phyloP scores from a whole-genome alignment of 2,329 filamentous ascomycete species.

The Trichoderma guizhouense region DNA sequence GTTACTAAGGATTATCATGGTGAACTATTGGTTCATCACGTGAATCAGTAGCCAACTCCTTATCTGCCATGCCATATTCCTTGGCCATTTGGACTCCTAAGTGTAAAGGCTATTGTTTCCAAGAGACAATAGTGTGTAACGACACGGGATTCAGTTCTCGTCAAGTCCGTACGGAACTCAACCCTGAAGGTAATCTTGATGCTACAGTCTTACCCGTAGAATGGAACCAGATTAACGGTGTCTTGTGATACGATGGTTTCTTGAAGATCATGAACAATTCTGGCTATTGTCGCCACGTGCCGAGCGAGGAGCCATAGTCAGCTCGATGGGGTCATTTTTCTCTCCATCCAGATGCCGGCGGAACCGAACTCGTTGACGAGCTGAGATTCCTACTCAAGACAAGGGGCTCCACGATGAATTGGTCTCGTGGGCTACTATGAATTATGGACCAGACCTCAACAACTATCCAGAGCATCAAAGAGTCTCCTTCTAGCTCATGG shows the following conservation, averaged over 20 bases:
- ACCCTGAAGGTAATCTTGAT: background rate
- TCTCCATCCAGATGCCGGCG: background rate
- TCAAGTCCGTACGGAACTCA: background rate
- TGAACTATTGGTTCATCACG: background rate
- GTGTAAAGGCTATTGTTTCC: background rate
- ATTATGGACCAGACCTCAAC: background rate
- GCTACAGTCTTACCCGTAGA: background rate
- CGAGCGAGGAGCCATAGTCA: background rate
- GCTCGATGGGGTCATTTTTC: background rate
- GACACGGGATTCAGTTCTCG: background rate
- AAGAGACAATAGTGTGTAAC: background rate
- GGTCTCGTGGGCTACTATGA: background rate
- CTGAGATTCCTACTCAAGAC: background rate
- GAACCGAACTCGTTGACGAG: background rate
- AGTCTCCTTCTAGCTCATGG: background rate
- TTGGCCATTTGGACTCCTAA: background rate
- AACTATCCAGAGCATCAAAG: background rate
- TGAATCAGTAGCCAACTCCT: background rate
- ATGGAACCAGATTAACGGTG: background rate
- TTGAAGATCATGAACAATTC: conserved; percentile 1
- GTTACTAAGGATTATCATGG: background rate
- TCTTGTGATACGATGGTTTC: background rate
- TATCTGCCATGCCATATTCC: background rate
- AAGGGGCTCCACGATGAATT: background rate
- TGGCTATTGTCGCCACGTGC: background rate